Percentiles rank a stretch among this genome's conserved stretches.
These are phyloP conservation scores for Diplotaxis tenuifolia DNA, from an alignment of 345 rosid genomes.

Conservation along the genomic window DNA sequence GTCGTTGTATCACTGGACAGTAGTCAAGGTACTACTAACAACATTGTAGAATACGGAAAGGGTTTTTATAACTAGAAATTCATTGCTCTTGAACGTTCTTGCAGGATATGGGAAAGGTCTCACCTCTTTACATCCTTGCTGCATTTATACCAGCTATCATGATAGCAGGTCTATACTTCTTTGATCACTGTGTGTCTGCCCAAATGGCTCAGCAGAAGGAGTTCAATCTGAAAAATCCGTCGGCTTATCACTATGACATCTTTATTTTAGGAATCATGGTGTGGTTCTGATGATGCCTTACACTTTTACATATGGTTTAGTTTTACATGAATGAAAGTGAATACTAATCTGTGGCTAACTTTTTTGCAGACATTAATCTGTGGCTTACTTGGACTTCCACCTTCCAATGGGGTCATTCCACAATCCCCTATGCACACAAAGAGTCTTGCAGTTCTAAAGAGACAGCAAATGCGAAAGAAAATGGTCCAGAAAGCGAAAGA, in stretches of 20 bases:
- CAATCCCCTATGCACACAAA: constrained; percentile 94
- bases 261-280: constrained; percentile 72
- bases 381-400: constrained; percentile 78
- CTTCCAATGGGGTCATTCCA: constrained; percentile 85
- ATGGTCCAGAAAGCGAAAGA: constrained; percentile 81
- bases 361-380: constrained; percentile 69
- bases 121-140: constrained; percentile 54
- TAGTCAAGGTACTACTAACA: constrained; percentile 49
- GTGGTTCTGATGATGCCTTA: constrained; percentile 1
- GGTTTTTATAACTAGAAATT: neutral
- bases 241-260: constrained; percentile 80
- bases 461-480: constrained; percentile 64
- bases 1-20: constrained; percentile 70
- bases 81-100: constrained; percentile 5
- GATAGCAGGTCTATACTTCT: constrained; percentile 79
- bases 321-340: neutral
- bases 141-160: constrained; percentile 78
- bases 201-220: constrained; percentile 89
- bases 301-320: neutral
- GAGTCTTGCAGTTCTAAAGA: constrained; percentile 76
- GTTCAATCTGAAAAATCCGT: constrained; percentile 75
- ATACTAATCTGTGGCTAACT: neutral
- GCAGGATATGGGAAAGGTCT: constrained; percentile 79
- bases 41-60: neutral
- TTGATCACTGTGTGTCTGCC: constrained; percentile 81